Base-by-base conservation (phyloP, 2,329 filamentous ascomycete genomes). In the Bretziella fagacearum region DNA sequence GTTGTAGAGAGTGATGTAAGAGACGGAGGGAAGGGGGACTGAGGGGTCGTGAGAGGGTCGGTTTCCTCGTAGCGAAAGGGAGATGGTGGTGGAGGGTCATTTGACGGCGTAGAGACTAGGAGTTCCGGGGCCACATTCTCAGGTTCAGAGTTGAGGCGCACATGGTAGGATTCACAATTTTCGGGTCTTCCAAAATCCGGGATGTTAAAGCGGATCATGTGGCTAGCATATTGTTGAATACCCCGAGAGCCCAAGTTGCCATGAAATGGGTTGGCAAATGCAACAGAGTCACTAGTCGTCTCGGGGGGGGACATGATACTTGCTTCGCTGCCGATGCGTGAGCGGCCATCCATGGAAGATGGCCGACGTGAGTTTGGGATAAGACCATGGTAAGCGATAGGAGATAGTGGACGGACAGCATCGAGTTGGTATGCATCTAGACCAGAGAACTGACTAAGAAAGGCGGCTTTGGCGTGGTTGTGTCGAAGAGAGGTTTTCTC, bases 381-480 rank as follows among this genome's bases (percentile, higher is more conserved):
- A 1, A 63, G 51, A 1, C 61, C 61, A 35, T 63, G 56, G 20
- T 57, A 58, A 22, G 52, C 53, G 8, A 63, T 62, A 2, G 53
- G 54, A 2, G 62, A 59, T 1, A 57, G 56, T 6, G 57, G 53
- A 4, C 56, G 59, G 2, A 57, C 49, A 17, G 54, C 44, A 30
- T 46, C 44, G 4, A 50, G 48, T 42, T 50, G 39, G 18, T 50
- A 47, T n/a, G 30, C 18, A 18, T 37, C 35, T 5, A 47, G 15
- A 7, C 15, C 27, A 8, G 47, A 45, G 30, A 45, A 41, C 15
- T 49, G 33, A 15, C 41, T 40, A n/a, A 45, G 41, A 15, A 39
- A 30, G 18, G 32, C 41, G 6, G 40, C 36, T 23, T 50, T 50
- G 15, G 29, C 39, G 8, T 43, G 44, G 15, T 47, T 15, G 15